These are phyloP conservation scores for Elsinoe perseae DNA, from an alignment of 2,329 filamentous ascomycete species.

Conservation along the genomic window DNA sequence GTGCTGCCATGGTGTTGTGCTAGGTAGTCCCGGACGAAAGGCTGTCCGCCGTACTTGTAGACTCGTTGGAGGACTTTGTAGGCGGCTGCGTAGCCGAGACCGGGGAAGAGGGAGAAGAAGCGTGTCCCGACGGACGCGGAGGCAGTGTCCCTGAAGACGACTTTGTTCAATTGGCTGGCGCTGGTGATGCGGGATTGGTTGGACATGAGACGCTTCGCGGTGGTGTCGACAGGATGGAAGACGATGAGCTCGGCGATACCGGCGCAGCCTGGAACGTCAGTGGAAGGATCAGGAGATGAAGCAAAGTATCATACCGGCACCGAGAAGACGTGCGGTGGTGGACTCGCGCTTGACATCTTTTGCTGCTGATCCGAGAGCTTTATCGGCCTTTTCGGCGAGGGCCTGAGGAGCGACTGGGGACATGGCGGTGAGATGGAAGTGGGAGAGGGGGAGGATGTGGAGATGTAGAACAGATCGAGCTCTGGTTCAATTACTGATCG, in stretches of 20 bases:
- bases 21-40: slow-evolving; percentile 86
- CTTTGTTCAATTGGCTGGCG: slow-evolving; percentile 64
- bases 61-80: slow-evolving; percentile 97
- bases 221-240: slow-evolving; percentile 96
- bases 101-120: slow-evolving; percentile 93
- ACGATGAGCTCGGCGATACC: slow-evolving; percentile 88
- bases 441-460: background rate
- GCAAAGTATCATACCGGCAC: slow-evolving; percentile 64
- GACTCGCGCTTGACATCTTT: slow-evolving; percentile 77
- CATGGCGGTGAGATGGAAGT: background rate
- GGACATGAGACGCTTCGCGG: slow-evolving; percentile 98
- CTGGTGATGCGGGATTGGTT: slow-evolving; percentile 63
- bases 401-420: slow-evolving; percentile 20
- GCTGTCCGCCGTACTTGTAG: slow-evolving; percentile 98
- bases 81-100: slow-evolving; percentile 90
- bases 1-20: slow-evolving; percentile 67
- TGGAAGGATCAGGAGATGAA: slow-evolving; percentile 15
- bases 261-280: slow-evolving; percentile 59
- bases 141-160: slow-evolving; percentile 91
- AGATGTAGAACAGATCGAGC: too few species aligned
- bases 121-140: slow-evolving; percentile 61
- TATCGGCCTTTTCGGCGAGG: slow-evolving; percentile 21
- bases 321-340: slow-evolving; percentile 75
- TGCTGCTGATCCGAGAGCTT: slow-evolving; percentile 37
- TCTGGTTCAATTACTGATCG: too few species aligned